Evolutionary conservation across 768 basidiomycete species (phyloP), one percentile per base, ranked within the genome.

Genomic region (Leccinellum rugosiceps): DNA sequence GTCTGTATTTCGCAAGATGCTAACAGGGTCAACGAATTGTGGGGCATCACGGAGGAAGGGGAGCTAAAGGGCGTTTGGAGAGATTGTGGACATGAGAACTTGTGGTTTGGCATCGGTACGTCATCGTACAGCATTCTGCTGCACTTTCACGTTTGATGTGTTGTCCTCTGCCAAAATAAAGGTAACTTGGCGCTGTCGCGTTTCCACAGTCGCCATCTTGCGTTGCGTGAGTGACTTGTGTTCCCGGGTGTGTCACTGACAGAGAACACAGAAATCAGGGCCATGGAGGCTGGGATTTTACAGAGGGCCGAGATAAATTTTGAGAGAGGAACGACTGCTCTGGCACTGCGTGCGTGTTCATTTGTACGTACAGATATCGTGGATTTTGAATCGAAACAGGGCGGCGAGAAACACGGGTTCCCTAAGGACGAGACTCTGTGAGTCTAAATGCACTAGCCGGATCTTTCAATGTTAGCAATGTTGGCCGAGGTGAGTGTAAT

Each of bases 31-130:
- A 75, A 78, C 31, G 71, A 73, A 15, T 68, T 88, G 15, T 84
- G 88, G 89, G 83, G 86, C n/a, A 53, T 87, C 47, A 78, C 85
- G 59, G 72, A 77, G 19, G 84, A 91, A 71, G 84, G 86, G 0
- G 86, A 89, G 65, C 64, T 83, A 21, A 70, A 76, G 1, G 77
- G 80, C 2, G 62, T 64, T 19, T 74, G 70, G 68, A 67, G 66
- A 49, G 57, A 70, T 19, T 70, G 60, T 44, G 72, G 73, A n/a
- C 66, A 74, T 44, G 69, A 78, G 1, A 78, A 79, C 26, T 49
- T 70, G 28, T 70, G 68, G 69, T 72, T 72, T 21, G 61, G 61
- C 28, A 11, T 68, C 23, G 71, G 71, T 72, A 55, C 38, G 68
- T 60, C n/a, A 41, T 25, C 41, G n/a, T 11, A 49, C n/a, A 1